Percentiles rank a stretch among this genome's conserved stretches.
These are phyloP conservation scores for Camellia lanceoleosa DNA, from an alignment of 148 eudicot species.

Conservation along the genomic window DNA sequence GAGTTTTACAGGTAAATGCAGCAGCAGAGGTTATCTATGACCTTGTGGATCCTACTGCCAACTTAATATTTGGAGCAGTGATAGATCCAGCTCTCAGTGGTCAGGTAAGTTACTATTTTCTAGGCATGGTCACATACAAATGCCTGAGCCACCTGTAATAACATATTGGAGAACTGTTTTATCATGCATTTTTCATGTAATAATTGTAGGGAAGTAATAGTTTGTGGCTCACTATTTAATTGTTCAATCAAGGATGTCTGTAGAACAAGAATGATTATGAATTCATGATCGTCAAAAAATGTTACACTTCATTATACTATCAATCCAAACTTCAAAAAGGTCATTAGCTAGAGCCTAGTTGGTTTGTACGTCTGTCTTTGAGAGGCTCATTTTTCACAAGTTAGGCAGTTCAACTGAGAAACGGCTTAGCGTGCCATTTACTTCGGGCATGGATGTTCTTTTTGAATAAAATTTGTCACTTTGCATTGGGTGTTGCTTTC, in stretches of 20 bases:
- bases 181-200: not conserved
- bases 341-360: too few relatives aligned
- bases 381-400: too few relatives aligned
- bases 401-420: too few relatives aligned
- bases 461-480: too few relatives aligned
- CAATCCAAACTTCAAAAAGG: too few relatives aligned
- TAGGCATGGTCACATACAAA: not conserved
- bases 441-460: not conserved
- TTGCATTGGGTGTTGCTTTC: too few relatives aligned
- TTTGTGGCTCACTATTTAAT: not conserved
- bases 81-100: conserved; percentile 88
- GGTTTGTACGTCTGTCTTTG: too few relatives aligned
- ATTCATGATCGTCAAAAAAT: not conserved
- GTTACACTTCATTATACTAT: not conserved
- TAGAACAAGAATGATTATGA: not conserved
- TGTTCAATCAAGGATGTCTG: not conserved
- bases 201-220: not conserved
- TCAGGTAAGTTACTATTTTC: conserved; percentile 53
- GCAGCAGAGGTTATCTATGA: conserved; percentile 99
- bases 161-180: not conserved
- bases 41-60: conserved; percentile 97
- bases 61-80: conserved; percentile 95
- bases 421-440: not conserved
- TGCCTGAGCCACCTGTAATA: not conserved
- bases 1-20: conserved; percentile 77